A percentile compares a stretch with the other conserved stretches of the same genome.
Conservation (phyloP, 495 filamentous ascomycete species). For the Xylaria grammica region DNA sequence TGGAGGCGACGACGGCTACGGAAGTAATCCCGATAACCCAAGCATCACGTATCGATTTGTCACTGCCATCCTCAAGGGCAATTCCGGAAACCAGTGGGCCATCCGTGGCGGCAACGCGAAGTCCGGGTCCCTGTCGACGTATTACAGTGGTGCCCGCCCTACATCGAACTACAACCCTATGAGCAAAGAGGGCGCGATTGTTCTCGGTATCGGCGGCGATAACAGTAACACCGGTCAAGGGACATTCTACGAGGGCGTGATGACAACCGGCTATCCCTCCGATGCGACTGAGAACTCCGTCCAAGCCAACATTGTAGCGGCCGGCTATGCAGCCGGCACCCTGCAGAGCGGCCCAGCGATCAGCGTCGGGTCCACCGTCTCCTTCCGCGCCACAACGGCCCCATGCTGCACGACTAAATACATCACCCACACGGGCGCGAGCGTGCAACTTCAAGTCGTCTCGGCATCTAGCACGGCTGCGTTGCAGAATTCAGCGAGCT, state of each 20-base stretch:
- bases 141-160: constrained; percentile 58
- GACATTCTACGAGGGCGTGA: constrained; percentile 65
- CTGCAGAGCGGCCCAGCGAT: constrained; percentile 55
- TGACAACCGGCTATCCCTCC: constrained; percentile 62
- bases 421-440: constrained; percentile 46
- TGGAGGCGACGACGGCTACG: constrained; percentile 36
- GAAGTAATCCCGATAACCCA: constrained; percentile 51
- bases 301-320: constrained; percentile 63
- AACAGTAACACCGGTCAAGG: constrained; percentile 58
- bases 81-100: constrained; percentile 53
- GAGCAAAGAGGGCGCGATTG: constrained; percentile 63
- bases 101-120: constrained; percentile 58
- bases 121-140: constrained; percentile 59
- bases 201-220: constrained; percentile 40
- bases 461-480: constrained; percentile 53
- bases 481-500: constrained; percentile 56
- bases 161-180: constrained; percentile 59
- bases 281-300: constrained; percentile 59
- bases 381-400: constrained; percentile 48
- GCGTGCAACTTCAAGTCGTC: constrained; percentile 51
- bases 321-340: constrained; percentile 52
- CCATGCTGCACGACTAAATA: constrained; percentile 46
- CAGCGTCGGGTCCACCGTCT: constrained; percentile 54
- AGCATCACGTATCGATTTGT: constrained; percentile 56
- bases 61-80: constrained; percentile 57